Percentiles rank a stretch among this genome's conserved stretches.
Conservation (phyloP, 352 stramenopile genomes). For the Phytophthora sansomeana region DNA sequence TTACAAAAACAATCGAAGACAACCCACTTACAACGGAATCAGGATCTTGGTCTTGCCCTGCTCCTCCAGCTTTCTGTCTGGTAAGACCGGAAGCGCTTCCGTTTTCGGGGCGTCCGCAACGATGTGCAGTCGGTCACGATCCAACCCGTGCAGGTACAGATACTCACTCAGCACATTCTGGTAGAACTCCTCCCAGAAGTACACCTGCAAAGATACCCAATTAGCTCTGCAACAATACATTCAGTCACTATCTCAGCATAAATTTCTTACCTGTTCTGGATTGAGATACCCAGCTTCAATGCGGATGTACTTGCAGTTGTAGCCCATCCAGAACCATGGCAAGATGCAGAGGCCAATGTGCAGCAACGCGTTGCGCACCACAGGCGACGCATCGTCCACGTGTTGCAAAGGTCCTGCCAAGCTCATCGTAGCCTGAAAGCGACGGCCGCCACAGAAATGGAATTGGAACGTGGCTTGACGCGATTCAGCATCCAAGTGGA, state of each 20-base stretch:
- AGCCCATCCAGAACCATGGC: constrained; percentile 56
- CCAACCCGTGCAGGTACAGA: constrained; percentile 42
- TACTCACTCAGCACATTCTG: constrained; percentile 52
- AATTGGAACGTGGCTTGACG: constrained; percentile 41
- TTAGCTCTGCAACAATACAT: not conserved
- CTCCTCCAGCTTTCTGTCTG: constrained; percentile 30
- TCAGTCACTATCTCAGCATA: not conserved
- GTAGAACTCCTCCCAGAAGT: constrained; percentile 53
- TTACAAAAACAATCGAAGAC: not conserved
- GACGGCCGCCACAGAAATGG: constrained; percentile 46
- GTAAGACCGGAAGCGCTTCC: constrained; percentile 27
- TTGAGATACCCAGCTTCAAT: constrained; percentile 46
- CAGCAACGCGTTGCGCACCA: constrained; percentile 39
- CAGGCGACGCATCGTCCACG: constrained; percentile 5
- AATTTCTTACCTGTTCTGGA: constrained; percentile 30
- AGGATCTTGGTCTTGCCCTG: constrained; percentile 35
- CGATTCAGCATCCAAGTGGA: constrained; percentile 24
- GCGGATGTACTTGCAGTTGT: constrained; percentile 48
- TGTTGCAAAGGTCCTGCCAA: constrained; percentile 21
- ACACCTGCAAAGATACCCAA: constrained; percentile 19
- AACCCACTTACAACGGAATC: constrained; percentile 40
- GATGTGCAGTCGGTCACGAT: constrained; percentile 49
- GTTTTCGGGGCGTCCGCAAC: constrained; percentile 13
- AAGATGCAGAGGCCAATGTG: constrained; percentile 48
- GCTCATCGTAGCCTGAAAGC: constrained; percentile 42